Evolutionary conservation across 345 rosid genomes (phyloP).

Genomic region (Moringa oleifera): DNA sequence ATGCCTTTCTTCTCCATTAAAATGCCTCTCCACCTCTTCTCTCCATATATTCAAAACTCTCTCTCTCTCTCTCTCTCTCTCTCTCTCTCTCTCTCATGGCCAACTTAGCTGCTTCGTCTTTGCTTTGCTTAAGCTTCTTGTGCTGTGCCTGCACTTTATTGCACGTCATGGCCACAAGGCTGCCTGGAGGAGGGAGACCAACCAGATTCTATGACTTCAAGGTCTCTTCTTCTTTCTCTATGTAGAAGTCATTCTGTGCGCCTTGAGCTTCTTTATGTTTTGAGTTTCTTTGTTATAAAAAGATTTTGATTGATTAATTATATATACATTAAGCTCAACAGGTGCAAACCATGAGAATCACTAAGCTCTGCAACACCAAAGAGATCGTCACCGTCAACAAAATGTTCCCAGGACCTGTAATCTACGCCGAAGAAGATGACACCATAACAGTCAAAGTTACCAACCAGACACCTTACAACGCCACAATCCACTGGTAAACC

Average conservation of each 20-base stretch:
- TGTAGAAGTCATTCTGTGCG: background rate
- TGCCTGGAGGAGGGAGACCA: constrained; percentile 37
- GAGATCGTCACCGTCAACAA: constrained; percentile 65
- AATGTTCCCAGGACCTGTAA: constrained; percentile 68
- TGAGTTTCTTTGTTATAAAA: constrained; percentile 1
- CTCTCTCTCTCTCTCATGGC: constrained; percentile 28
- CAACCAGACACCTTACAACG: constrained; percentile 65
- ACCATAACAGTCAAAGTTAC: constrained; percentile 57
- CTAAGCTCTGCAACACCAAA: constrained; percentile 55
- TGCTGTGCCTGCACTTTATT: constrained; percentile 23
- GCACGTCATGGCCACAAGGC: constrained; percentile 26
- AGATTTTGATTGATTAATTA: constrained; percentile 7
- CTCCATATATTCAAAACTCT: constrained; percentile 6
- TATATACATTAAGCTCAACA: constrained; percentile 23
- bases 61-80: constrained; percentile 13
- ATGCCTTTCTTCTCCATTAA: constrained; percentile 16
- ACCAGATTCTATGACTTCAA: constrained; percentile 76
- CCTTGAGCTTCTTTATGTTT: too few species aligned
- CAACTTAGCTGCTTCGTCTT: constrained; percentile 19
- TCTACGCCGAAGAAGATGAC: constrained; percentile 76
- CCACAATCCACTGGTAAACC: constrained; percentile 73
- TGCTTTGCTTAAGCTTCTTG: constrained; percentile 29
- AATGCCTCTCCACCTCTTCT: constrained; percentile 4
- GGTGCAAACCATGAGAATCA: constrained; percentile 54
- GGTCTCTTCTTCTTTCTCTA: constrained; percentile 24